These are phyloP conservation scores for Suillus decipiens DNA, from an alignment of 768 basidiomycete genomes.

Conservation along the genomic window DNA sequence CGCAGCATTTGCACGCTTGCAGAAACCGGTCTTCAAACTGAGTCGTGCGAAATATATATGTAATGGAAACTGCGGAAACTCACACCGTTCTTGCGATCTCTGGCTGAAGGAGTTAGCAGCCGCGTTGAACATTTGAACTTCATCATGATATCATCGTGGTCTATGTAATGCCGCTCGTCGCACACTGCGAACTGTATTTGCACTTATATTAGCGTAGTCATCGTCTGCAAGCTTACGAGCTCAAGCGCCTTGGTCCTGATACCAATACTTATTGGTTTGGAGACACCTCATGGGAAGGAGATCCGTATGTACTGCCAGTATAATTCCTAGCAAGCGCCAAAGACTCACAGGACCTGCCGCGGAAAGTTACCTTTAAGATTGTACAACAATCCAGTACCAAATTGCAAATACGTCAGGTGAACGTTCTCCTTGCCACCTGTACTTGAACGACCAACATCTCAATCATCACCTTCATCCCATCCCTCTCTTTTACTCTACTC, in stretches of 20 bases:
- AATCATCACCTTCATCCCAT: too few relatives aligned
- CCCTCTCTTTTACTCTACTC: not conserved
- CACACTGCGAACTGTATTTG: not conserved
- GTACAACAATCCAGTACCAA: too few relatives aligned
- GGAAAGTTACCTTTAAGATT: too few relatives aligned
- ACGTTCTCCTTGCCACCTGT: too few relatives aligned
- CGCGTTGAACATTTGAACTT: not conserved
- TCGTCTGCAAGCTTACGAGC: not conserved
- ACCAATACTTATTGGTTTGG: conserved; percentile 41
- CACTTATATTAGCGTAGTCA: not conserved
- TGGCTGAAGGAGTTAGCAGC: not conserved
- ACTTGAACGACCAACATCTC: too few relatives aligned
- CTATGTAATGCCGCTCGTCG: not conserved
- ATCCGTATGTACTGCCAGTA: too few relatives aligned
- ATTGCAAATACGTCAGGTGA: too few relatives aligned
- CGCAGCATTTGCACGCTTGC: not conserved
- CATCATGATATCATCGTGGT: not conserved
- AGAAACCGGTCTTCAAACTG: not conserved
- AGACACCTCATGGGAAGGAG: conserved; percentile 14
- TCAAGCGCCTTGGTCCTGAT: too few relatives aligned
- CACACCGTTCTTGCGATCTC: not conserved
- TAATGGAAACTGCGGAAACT: not conserved
- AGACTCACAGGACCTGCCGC: too few relatives aligned
- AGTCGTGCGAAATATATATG: not conserved
- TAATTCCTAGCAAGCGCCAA: too few relatives aligned